phyloP scores from a whole-genome alignment of 805 yeast species.

The Yamadazyma insecticola region DNA sequence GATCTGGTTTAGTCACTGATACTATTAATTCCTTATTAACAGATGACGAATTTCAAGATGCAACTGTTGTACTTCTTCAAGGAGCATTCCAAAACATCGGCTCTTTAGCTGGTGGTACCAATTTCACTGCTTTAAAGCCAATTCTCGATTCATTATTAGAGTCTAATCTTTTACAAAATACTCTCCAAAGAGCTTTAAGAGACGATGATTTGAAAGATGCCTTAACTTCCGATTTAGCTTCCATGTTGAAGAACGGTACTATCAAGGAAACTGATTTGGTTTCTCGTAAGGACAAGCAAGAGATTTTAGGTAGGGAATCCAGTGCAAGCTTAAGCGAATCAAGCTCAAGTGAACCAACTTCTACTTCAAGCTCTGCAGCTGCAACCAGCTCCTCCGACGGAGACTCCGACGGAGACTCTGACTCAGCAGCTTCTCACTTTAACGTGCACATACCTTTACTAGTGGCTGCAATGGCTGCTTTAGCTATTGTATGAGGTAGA shows the following conservation, averaged over 20 bases:
- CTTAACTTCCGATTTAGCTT: slow-evolving; percentile 16
- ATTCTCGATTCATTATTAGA: slow-evolving; percentile 14
- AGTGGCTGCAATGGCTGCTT: too few relatives aligned
- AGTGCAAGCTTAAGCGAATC: slow-evolving; percentile 2
- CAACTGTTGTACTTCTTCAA: slow-evolving; percentile 17
- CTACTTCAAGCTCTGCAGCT: slow-evolving; percentile 3
- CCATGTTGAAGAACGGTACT: slow-evolving; percentile 14
- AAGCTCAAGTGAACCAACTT: slow-evolving; percentile 1
- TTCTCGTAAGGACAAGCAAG: slow-evolving; percentile 5
- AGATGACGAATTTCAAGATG: slow-evolving; percentile 20
- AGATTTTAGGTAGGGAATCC: slow-evolving; percentile 6
- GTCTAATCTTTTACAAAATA: slow-evolving; percentile 22
- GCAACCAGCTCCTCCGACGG: slow-evolving; percentile 5
- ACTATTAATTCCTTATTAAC: slow-evolving; percentile 19
- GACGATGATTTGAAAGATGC: slow-evolving; percentile 20
- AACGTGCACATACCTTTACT: too few relatives aligned
- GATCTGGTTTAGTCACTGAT: slow-evolving; percentile 22
- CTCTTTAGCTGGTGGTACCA: slow-evolving; percentile 9
- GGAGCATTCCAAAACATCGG: slow-evolving; percentile 20
- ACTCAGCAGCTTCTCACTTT: slow-evolving; percentile 2
- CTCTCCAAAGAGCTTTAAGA: slow-evolving; percentile 17
- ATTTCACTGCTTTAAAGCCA: slow-evolving; percentile 17
- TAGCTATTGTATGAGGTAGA: too few relatives aligned
- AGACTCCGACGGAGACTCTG: slow-evolving; percentile 1
- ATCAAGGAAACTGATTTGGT: slow-evolving; percentile 12